Percentiles rank a stretch among this genome's conserved stretches.
phyloP scores from a whole-genome alignment of 805 yeast genomes.

The Candida pseudoglaebosa region DNA sequence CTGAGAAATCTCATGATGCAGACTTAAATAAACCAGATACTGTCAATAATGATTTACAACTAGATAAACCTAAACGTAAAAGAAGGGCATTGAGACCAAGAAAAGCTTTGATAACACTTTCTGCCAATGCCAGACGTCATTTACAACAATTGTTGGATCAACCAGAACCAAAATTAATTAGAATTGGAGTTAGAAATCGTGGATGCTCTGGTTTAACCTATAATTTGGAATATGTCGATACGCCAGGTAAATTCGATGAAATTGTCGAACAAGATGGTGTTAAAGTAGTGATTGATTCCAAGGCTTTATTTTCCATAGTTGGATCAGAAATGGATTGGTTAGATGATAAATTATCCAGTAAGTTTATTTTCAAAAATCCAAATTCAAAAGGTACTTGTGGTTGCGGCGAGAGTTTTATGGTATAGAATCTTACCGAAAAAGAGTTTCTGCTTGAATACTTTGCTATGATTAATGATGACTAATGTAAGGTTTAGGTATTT shows the following conservation, averaged over 20 bases:
- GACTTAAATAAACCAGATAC: constrained; percentile 1
- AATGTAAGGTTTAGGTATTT: too few species aligned
- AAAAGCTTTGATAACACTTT: constrained; percentile 81
- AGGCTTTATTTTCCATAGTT: constrained; percentile 90
- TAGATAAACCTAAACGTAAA: constrained; percentile 14
- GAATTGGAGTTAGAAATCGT: constrained; percentile 92
- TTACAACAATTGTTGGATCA: constrained; percentile 61
- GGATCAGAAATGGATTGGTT: constrained; percentile 99
- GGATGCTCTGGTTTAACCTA: constrained; percentile 97
- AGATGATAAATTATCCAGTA: constrained; percentile 83
- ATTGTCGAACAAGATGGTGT: constrained; percentile 91
- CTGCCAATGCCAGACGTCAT: constrained; percentile 74
- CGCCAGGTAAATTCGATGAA: constrained; percentile 95
- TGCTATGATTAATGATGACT: too few species aligned
- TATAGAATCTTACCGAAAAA: constrained; percentile 33
- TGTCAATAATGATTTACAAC: not conserved
- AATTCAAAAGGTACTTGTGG: constrained; percentile 98
- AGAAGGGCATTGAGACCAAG: constrained; percentile 73
- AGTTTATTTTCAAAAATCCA: constrained; percentile 92
- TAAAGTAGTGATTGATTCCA: constrained; percentile 87
- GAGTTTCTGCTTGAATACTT: too few species aligned
- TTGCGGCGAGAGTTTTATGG: constrained; percentile 98
- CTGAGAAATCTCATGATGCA: too few species aligned
- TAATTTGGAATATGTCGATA: constrained; percentile 81
- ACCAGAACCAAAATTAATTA: constrained; percentile 84